Evolutionary conservation across 1,284 basidiomycete species (phyloP).

Genomic region (Sanguinoderma infundibulare): DNA sequence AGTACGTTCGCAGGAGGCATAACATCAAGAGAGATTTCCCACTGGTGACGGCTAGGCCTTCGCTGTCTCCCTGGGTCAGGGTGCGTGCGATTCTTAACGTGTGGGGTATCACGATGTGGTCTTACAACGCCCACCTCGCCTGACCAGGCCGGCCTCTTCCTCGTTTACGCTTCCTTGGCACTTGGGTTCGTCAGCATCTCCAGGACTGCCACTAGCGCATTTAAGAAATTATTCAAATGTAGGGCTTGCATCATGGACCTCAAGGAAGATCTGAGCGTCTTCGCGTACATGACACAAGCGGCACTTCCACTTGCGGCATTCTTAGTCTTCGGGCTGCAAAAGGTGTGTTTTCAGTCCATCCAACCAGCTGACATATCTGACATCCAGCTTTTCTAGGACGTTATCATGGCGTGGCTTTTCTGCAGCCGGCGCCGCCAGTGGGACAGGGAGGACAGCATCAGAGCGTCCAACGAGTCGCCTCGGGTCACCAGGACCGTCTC

Average conservation of each 20-base stretch:
- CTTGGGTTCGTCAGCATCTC: conserved; percentile 12
- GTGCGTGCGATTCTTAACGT: conserved; percentile 20
- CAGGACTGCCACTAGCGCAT: background rate
- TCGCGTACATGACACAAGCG: conserved; percentile 56
- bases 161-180: conserved; percentile 22
- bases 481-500: conserved; percentile 10
- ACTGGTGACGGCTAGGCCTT: conserved; percentile 38
- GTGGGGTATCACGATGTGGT: background rate
- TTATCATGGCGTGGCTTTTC: conserved; percentile 41
- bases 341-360: conserved; percentile 34
- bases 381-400: conserved; percentile 36
- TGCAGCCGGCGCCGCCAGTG: conserved; percentile 27
- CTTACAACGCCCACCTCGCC: background rate
- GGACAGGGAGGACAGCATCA: conserved; percentile 8
- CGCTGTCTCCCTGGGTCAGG: conserved; percentile 35
- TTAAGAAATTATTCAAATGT: background rate
- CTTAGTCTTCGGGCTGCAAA: conserved; percentile 52
- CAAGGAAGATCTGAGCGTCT: conserved; percentile 33
- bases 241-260: conserved; percentile 50
- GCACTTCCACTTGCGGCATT: conserved; percentile 52
- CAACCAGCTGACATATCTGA: background rate
- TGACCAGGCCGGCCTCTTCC: conserved; percentile 39
- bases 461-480: background rate
- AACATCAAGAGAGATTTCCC: conserved; percentile 47
- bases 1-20: conserved; percentile 39